These are phyloP conservation scores for Fonsecaea nubica DNA, from an alignment of 2,329 filamentous ascomycete genomes.

Conservation along the genomic window DNA sequence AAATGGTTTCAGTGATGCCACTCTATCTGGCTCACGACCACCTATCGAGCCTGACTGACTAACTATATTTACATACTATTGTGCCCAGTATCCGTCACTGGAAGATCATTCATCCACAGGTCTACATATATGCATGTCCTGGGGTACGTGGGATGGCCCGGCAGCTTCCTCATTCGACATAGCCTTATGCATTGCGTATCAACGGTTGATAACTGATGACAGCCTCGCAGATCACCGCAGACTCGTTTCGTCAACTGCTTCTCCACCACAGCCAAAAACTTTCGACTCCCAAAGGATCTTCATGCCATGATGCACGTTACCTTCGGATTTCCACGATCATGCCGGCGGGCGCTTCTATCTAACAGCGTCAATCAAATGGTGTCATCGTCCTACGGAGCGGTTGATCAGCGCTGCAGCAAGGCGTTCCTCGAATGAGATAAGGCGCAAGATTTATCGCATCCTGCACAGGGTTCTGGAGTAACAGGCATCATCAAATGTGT, in stretches of 20 bases:
- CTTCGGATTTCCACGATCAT: constrained; percentile 26
- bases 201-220: constrained; percentile 19
- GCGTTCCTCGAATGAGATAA: constrained; percentile 13
- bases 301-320: constrained; percentile 10
- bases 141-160: background rate
- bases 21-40: background rate
- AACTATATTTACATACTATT: background rate
- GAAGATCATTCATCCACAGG: background rate
- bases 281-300: constrained; percentile 2
- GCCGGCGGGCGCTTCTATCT: background rate
- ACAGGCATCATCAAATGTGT: constrained; percentile 1
- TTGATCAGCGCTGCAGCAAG: constrained; percentile 3
- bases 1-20: background rate
- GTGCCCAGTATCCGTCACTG: background rate
- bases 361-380: constrained; percentile 16
- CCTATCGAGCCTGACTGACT: background rate
- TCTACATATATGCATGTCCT: constrained; percentile 4
- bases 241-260: constrained; percentile 14
- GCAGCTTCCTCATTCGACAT: constrained; percentile 25
- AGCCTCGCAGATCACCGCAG: constrained; percentile 34
- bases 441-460: constrained; percentile 16
- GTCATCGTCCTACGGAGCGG: constrained; percentile 5
- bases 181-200: constrained; percentile 18
- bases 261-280: constrained; percentile 17
- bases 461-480: constrained; percentile 7